Evolutionary conservation across 176 grass and related monocot species (phyloP), one percentile per base, ranked within the genome.

Genomic region (Ensete ventricosum): DNA sequence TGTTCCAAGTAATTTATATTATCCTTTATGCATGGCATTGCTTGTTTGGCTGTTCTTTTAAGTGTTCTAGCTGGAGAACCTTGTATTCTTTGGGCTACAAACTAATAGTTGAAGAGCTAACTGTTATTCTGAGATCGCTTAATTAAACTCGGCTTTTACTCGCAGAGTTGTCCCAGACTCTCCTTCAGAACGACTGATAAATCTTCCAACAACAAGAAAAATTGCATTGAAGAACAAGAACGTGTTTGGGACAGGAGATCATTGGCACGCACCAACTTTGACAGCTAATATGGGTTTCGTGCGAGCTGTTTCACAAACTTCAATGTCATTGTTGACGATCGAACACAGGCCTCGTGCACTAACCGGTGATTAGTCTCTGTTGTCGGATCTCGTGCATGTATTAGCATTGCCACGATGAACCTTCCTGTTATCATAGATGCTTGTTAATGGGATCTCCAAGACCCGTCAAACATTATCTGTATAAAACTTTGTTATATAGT

Each of bases 241-340:
- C 58, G 82, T 87, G 48, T 94, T 98, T 65, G 95, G 95, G 19
- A 98, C 95, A 69, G 95, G 95, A 23, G 95, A 94, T 78, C 78
- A 77, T 54, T 91, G 95, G 90, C 86, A 73, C 16, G 84, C 90
- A 69, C 88, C 88, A 29, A 98, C 95, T 73, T 71, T 98, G 76
- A 98, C 90, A 3, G 95, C 95, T 20, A 98, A 93, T 65, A 91
- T 83, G 81, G 88, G 84, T 22, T 84, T 94, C 8, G 86, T 89
- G 55, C 84, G 95, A 77, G 90, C 95, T 73, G 80, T 98, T 85
- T 90, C 88, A 25, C 88, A 98, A 66, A 81, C 81, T 52, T 86
- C 84, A 63, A 89, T 98, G 90, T 78, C 95, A 19, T 68, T 98
- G 79, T 62, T 91, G 79, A 93, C 88, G 43, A 78, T 91, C 3